Evolutionary conservation across 495 filamentous ascomycete species (phyloP).

Genomic region (Penicillium paradoxum): DNA sequence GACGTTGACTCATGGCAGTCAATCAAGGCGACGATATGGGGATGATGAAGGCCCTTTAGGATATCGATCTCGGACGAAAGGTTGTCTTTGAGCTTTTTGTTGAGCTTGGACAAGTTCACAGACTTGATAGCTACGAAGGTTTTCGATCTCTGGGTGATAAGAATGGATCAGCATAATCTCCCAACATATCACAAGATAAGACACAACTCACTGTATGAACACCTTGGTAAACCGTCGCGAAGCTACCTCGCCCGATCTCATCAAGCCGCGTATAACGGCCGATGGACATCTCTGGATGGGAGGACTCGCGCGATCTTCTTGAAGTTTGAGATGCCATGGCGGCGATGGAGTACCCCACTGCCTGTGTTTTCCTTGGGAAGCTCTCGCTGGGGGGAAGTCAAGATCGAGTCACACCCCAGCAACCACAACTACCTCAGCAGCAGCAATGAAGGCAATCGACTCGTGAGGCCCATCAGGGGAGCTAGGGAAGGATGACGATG

Average conservation of each 20-base stretch:
- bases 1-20: conserved; percentile 80
- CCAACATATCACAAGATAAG: neutral
- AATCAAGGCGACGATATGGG: conserved; percentile 93
- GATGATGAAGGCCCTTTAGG: conserved; percentile 84
- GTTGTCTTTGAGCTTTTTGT: conserved; percentile 94
- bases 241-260: conserved; percentile 92
- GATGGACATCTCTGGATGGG: conserved; percentile 58
- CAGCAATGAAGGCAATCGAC: conserved; percentile 17
- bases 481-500: conserved; percentile 6
- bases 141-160: conserved; percentile 46
- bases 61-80: conserved; percentile 93
- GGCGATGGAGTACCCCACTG: conserved; percentile 17
- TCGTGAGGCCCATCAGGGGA: conserved; percentile 37
- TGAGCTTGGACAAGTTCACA: conserved; percentile 81
- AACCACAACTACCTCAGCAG: conserved; percentile 42
- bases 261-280: conserved; percentile 72
- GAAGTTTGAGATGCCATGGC: conserved; percentile 38
- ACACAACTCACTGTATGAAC: conserved; percentile 66
- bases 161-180: conserved; percentile 38
- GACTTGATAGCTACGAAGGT: conserved; percentile 91
- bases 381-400: conserved; percentile 2
- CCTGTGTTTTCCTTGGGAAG: conserved; percentile 9
- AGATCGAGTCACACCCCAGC: conserved; percentile 25
- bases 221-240: conserved; percentile 87
- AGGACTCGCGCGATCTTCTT: conserved; percentile 41